phyloP scores from a whole-genome alignment of 306 rosid species.

The Quercus ilex region DNA sequence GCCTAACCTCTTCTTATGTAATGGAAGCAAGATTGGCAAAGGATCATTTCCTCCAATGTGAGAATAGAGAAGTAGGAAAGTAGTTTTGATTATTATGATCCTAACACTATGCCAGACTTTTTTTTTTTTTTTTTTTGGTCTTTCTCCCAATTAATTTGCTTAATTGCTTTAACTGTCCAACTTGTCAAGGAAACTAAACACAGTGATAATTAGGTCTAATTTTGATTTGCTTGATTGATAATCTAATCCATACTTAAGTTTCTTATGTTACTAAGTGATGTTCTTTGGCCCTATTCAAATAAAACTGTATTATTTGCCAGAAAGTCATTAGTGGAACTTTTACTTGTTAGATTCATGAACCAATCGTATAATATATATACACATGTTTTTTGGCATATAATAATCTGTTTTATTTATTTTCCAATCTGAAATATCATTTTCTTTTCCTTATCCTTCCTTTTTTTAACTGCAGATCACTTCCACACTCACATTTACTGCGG shows the following conservation, averaged over 20 bases:
- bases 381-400: not conserved
- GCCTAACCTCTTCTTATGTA: not conserved
- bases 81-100: not conserved
- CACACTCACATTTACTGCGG: constrained; percentile 55
- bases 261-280: not conserved
- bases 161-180: not conserved
- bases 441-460: not conserved
- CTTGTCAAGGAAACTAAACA: not conserved
- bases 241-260: not conserved
- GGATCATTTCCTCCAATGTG: not conserved
- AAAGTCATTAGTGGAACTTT: not conserved
- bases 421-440: constrained; percentile 7
- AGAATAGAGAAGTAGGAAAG: not conserved
- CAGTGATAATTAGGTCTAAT: not conserved
- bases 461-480: constrained; percentile 53
- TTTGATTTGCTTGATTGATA: not conserved
- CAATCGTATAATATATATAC: not conserved
- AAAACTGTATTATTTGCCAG: not conserved
- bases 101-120: not conserved
- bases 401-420: not conserved
- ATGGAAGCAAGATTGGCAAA: not conserved
- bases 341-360: not conserved
- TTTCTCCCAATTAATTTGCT: not conserved
- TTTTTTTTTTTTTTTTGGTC: no score
- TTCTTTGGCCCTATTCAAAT: not conserved